These are phyloP conservation scores for Dioszegia hungarica DNA, from an alignment of 768 basidiomycete genomes.

Conservation along the genomic window DNA sequence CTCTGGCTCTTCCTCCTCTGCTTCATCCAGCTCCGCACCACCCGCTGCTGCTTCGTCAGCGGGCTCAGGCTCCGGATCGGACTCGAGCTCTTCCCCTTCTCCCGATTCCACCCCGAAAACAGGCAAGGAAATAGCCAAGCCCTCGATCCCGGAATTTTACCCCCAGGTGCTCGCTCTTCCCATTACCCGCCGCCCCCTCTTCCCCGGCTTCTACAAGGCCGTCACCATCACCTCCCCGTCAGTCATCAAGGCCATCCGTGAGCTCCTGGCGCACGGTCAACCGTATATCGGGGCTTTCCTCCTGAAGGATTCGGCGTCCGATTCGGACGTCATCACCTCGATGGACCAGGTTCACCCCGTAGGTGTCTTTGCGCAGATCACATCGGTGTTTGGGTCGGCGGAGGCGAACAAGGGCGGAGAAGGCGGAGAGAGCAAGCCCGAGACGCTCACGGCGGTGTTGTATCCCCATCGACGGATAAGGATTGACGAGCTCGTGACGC, in stretches of 20 bases:
- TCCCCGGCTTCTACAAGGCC: conserved; percentile 97
- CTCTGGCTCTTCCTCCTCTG: conserved; percentile 17
- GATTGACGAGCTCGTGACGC: conserved; percentile 72
- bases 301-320: conserved; percentile 86
- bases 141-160: conserved; percentile 81
- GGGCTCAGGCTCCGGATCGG: conserved; percentile 10
- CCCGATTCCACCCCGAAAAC: conserved; percentile 8
- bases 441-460: conserved; percentile 87
- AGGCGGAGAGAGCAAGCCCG: conserved; percentile 59
- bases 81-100: conserved; percentile 1
- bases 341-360: conserved; percentile 82
- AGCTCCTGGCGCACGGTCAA: conserved; percentile 94
- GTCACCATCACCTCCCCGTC: conserved; percentile 86
- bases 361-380: conserved; percentile 95
- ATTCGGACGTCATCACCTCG: conserved; percentile 87
- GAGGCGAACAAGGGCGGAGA: conserved; percentile 7
- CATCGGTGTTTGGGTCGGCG: conserved; percentile 59
- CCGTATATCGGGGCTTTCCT: conserved; percentile 96
- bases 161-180: conserved; percentile 92
- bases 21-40: conserved; percentile 11
- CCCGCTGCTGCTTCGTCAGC: conserved; percentile 12
- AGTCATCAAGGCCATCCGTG: conserved; percentile 89
- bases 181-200: conserved; percentile 88
- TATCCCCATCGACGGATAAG: conserved; percentile 87
- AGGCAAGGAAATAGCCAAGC: conserved; percentile 56